Base-by-base conservation (phyloP, 164 flowering plant species). In the Dillenia suffruticosa region DNA sequence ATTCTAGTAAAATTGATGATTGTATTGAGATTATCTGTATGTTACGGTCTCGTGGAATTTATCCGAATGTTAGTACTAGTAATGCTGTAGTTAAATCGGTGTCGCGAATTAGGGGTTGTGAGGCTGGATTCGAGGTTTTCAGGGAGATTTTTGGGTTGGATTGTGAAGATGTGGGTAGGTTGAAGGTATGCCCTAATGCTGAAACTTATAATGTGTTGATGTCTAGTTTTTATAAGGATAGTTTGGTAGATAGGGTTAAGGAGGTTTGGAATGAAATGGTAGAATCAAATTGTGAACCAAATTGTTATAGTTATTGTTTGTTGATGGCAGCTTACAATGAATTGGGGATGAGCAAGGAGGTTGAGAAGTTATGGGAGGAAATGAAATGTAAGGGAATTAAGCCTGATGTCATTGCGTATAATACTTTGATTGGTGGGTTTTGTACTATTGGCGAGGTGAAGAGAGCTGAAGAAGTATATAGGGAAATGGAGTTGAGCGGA, bases 371-470 rank as follows among this genome's bases (percentile, higher is more conserved):
- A 57, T 90, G 89, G 93, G 76, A 79, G 53, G 85, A 88, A 61
- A 86, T 92, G 89, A 43, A 56, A 48, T 47, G n/a, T 9, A 79
- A 77, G 65, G 65, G 56, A 44, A 56, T 85, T 49, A 64, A 75
- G 57, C 84, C 65, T 54, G 97, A 90, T 79, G 58, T 74, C 44
- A 81, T 84, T 61, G 81, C 82, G 46, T 90, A 88, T 58, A 85
- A 90, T 56, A 85, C 88, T 7, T 49, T 93, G 10, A 84, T 90
- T 60, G 83, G 76, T 14, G 92, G 92, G 15, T 80, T 79, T 66
- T 90, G 95, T 53, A 63, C 65, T 57, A 58, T 45, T 52, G 80
- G 83, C 13, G 79, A 86, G 57, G 52, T 83, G 50, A 65, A 9
- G 3, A 81, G 65, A 62, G 96, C 87, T 2, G 93, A 86, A 68